Conservation (phyloP, 257 asterid genomes). For the Gentiana macrophylla region DNA sequence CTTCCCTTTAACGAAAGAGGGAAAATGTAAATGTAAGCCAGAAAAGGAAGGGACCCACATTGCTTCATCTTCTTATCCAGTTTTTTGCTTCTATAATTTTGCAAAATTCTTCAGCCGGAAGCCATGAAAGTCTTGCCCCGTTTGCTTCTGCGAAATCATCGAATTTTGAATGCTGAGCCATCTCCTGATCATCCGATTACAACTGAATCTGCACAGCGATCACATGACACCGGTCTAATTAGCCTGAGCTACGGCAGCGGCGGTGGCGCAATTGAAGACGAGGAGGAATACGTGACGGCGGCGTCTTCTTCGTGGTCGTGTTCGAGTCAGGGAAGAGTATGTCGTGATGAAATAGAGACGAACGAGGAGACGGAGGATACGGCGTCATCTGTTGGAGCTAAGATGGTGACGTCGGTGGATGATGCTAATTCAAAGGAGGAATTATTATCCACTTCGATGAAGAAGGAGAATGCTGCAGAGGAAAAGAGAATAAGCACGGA, state of each 20-base stretch:
- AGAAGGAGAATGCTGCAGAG: conserved; percentile 12
- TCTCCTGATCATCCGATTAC: not conserved
- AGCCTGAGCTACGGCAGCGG: conserved; percentile 1
- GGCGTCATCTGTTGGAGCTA: conserved; percentile 10
- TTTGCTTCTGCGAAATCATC: conserved; percentile 5
- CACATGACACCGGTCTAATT: not conserved
- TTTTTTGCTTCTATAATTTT: too few species aligned
- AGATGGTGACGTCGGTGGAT: not conserved
- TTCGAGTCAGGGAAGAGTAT: conserved; percentile 12
- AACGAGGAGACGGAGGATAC: conserved; percentile 4
- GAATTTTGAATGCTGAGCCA: conserved; percentile 5
- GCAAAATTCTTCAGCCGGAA: too few species aligned
- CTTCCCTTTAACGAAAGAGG: too few species aligned
- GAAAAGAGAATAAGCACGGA: conserved; percentile 23
- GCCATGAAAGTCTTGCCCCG: conserved; percentile 13
- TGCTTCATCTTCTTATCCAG: too few species aligned
- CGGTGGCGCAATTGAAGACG: conserved; percentile 9
- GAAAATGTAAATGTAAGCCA: too few species aligned
- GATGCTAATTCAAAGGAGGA: conserved; percentile 6
- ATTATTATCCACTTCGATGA: not conserved
- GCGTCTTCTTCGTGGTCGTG: conserved; percentile 18
- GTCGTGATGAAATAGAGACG: conserved; percentile 10
- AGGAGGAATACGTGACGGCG: conserved; percentile 8
- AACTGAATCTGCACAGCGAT: conserved; percentile 1
- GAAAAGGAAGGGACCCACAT: too few species aligned